Evolutionary conservation across 345 rosid species (phyloP).

Genomic region (Melaleuca quinquenervia): DNA sequence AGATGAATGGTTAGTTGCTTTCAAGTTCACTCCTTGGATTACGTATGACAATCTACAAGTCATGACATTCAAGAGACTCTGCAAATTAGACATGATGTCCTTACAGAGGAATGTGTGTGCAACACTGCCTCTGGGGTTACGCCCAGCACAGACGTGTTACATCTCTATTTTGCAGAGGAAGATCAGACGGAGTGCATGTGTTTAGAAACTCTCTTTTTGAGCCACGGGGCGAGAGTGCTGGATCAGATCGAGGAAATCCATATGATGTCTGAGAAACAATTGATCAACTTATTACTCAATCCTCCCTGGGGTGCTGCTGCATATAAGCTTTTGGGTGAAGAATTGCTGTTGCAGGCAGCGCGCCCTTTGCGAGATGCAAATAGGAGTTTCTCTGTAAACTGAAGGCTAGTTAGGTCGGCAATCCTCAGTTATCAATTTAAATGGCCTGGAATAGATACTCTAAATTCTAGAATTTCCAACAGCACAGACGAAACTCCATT

Average conservation of each 20-base stretch:
- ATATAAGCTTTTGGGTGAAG: not conserved
- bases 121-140: not conserved
- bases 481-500: not conserved
- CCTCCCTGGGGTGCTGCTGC: not conserved
- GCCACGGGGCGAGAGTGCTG: not conserved
- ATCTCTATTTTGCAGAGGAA: not conserved
- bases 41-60: not conserved
- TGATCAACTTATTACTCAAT: rapidly evolving
- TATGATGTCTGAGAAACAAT: not conserved
- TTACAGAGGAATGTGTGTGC: not conserved
- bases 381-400: not conserved
- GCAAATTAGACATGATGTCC: not conserved
- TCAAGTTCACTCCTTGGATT: not conserved
- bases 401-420: not conserved
- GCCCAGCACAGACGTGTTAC: not conserved
- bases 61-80: not conserved
- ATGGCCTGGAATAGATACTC: not conserved
- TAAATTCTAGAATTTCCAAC: not conserved
- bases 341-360: not conserved
- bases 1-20: not conserved
- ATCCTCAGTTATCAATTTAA: not conserved
- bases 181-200: not conserved
- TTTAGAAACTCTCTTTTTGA: not conserved
- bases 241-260: not conserved
- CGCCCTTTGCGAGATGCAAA: not conserved